phyloP scores from a whole-genome alignment of 495 filamentous ascomycete genomes.

The Trichoderma parareesei region DNA sequence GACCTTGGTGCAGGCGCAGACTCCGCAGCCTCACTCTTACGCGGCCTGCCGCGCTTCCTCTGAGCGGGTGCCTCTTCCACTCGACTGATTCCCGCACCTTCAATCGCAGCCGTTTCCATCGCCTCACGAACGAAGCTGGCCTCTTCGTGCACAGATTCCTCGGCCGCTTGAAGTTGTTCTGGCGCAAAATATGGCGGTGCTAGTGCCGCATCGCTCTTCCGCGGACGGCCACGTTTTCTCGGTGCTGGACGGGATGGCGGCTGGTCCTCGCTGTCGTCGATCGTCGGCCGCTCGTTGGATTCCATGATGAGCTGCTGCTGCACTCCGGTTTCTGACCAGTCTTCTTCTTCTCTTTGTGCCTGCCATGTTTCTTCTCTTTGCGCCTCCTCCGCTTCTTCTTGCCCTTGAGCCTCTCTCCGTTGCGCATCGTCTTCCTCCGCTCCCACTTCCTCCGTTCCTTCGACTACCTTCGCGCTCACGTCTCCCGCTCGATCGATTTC shows the following conservation, averaged over 20 bases:
- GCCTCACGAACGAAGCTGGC: not conserved
- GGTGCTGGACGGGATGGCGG: not conserved
- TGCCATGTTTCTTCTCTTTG: too few species aligned
- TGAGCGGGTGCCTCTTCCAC: not conserved
- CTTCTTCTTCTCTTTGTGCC: too few species aligned
- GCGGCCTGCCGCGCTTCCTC: not conserved
- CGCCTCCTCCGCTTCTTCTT: not conserved
- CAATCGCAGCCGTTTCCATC: not conserved
- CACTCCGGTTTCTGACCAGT: not conserved
- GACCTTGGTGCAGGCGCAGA: not conserved
- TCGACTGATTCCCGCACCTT: not conserved
- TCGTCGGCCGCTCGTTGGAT: not conserved
- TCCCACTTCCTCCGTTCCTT: too few species aligned
- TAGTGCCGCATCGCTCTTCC: not conserved
- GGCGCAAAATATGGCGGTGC: not conserved
- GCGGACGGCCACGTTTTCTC: not conserved
- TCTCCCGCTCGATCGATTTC: too few species aligned
- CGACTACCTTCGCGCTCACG: too few species aligned
- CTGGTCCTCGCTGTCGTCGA: not conserved
- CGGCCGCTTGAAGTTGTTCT: not conserved
- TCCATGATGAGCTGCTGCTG: not conserved
- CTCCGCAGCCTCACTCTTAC: not conserved
- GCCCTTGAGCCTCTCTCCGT: too few species aligned
- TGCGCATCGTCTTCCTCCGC: too few species aligned
- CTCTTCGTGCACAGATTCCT: not conserved